Conservation (phyloP, 2,329 filamentous ascomycete genomes). For the Pseudogymnoascus sp. region DNA sequence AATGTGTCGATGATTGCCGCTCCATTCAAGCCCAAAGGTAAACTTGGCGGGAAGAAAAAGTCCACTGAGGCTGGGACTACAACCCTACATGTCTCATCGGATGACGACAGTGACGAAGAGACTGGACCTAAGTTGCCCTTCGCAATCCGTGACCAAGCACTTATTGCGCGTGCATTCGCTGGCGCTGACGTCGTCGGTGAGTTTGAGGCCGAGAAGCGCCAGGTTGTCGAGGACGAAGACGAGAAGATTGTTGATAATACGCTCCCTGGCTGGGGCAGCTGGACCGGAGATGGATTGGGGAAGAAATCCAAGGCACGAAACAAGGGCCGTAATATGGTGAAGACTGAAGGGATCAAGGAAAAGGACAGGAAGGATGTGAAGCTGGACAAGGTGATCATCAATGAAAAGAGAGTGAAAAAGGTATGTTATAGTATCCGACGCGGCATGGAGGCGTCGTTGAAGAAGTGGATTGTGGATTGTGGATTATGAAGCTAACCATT, state of each 20-base stretch:
- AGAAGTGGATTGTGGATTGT: background rate
- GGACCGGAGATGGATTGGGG: conserved; percentile 77
- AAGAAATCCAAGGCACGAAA: conserved; percentile 58
- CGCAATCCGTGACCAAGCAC: conserved; percentile 51
- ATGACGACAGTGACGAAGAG: conserved; percentile 34
- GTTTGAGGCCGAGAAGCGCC: conserved; percentile 73
- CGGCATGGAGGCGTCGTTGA: background rate
- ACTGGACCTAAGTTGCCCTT: conserved; percentile 46
- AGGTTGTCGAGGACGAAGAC: conserved; percentile 64
- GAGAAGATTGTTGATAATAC: conserved; percentile 75
- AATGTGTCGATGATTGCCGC: conserved; percentile 25
- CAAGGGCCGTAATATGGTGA: conserved; percentile 52
- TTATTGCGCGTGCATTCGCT: conserved; percentile 79
- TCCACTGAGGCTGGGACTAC: conserved; percentile 18
- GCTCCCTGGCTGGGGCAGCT: conserved; percentile 90
- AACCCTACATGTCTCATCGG: conserved; percentile 19
- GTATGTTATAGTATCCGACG: conserved; percentile 34
- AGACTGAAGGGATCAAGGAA: conserved; percentile 64
- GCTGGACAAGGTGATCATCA: conserved; percentile 79
- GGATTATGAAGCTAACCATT: background rate
- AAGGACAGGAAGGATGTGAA: conserved; percentile 74
- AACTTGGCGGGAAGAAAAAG: conserved; percentile 24
- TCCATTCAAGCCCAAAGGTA: conserved; percentile 19
- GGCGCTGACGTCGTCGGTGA: conserved; percentile 74
- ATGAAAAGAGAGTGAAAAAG: conserved; percentile 85